Evolutionary conservation across 192 early-diverging fungal species (phyloP), one percentile per base, ranked within the genome.

Genomic region (Coemansia guatemalensis): DNA sequence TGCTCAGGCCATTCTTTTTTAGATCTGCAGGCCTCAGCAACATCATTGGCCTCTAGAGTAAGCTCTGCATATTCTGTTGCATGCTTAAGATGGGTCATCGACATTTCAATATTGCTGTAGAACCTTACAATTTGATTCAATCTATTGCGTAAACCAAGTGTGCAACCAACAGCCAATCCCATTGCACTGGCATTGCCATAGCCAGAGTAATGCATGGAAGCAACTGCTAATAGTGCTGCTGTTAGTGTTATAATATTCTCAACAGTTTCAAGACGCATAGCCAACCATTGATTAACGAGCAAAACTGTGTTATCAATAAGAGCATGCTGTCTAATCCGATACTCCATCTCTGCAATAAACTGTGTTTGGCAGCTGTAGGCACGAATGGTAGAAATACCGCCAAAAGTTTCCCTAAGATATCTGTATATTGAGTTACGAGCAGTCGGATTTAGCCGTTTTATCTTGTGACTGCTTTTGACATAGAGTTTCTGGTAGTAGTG

Each of bases 401-500:
- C 39, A 50, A 60, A 49, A 3, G 58, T 29, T 20, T 60, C 58
- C 21, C 49, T 41, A n/a, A 60, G 30, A 29, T 60, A 48, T 4
- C 47, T 48, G 20, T 49, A 21, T 4, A 60, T 14, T 14, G 91
- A 90, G 0, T 84, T 85, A 1, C 88, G 82, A 5, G 90, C 84
- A 8, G 87, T 82, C 3, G 87, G 85, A 59, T 94, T 88, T 21
- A 96, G 68, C 4, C 89, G 83, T 65, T 93, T 94, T 39, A 96
- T 74, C 60, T 90, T 90, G 14, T 91, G 87, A 6, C 88, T 85
- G 11, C 81, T 56, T 48, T 93, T 75, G 78, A 94, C 96, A 41
- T 82, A 82, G 58, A 48, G 47, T 48, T 60, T 5, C 58, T 41
- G 4, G 58, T 49, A 26, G 58, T 8, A 8, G 58, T 49, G 48